Evolutionary conservation across 1,284 basidiomycete species (phyloP).

Genomic region (Ceratobasidium sp.): DNA sequence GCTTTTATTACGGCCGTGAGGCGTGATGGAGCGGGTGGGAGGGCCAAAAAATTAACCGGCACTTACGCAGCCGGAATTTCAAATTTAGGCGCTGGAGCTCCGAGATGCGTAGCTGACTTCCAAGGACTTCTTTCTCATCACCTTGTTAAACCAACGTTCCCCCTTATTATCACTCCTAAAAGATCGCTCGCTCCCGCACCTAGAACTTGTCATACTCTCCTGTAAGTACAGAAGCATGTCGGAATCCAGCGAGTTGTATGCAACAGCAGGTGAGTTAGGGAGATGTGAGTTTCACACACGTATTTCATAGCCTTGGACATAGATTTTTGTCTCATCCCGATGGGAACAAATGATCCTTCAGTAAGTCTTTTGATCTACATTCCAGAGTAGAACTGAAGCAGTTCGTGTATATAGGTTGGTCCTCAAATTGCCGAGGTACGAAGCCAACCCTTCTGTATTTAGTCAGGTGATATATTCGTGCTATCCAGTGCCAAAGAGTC

Average conservation of each 20-base stretch:
- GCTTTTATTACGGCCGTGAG: too few species aligned
- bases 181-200: too few species aligned
- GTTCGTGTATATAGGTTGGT: conserved; percentile 50
- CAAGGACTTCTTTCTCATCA: too few species aligned
- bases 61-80: too few species aligned
- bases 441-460: conserved; percentile 48
- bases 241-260: conserved; percentile 48
- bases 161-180: too few species aligned
- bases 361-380: conserved; percentile 55
- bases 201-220: too few species aligned
- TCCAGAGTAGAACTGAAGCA: conserved; percentile 7
- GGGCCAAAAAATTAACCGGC: too few species aligned
- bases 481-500: conserved; percentile 73
- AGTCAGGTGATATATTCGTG: conserved; percentile 68
- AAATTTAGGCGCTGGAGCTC: too few species aligned
- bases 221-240: neutral
- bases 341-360: conserved; percentile 76
- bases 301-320: conserved; percentile 5
- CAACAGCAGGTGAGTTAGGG: conserved; percentile 49
- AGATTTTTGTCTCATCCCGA: conserved; percentile 86
- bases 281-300: conserved; percentile 48
- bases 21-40: too few species aligned
- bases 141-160: too few species aligned
- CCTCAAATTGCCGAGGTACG: conserved; percentile 57
- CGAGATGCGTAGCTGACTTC: too few species aligned